Conservation (phyloP, 108 stramenopile genomes). For the Licmophora abbreviata region DNA sequence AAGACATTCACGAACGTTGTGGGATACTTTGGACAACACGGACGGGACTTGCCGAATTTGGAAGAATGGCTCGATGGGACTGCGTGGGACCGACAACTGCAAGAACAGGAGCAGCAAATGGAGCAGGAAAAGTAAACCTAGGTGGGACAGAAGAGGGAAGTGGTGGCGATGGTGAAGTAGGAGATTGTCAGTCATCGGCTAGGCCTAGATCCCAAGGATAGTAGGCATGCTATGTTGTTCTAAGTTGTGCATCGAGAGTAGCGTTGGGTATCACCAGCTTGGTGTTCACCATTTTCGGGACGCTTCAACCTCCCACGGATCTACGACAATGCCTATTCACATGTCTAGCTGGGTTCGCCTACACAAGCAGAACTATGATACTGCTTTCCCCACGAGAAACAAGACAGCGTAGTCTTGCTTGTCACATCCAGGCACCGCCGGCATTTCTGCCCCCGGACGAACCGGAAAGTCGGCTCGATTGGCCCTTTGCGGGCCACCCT, state of each 20-base stretch:
- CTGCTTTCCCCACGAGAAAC: slow-evolving; percentile 35
- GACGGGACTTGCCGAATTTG: slow-evolving; percentile 42
- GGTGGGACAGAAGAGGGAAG: too few relatives aligned
- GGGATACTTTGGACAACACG: slow-evolving; percentile 67
- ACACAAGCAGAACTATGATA: too few relatives aligned
- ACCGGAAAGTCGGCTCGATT: slow-evolving; percentile 49
- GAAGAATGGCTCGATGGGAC: slow-evolving; percentile 13
- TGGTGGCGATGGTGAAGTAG: too few relatives aligned
- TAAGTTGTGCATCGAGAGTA: too few relatives aligned
- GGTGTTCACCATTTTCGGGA: too few relatives aligned
- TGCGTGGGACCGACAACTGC: not conserved
- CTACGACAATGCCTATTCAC: too few relatives aligned
- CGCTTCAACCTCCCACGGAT: too few relatives aligned
- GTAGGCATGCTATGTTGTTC: too few relatives aligned
- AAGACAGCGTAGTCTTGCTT: slow-evolving; percentile 65
- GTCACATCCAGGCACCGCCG: slow-evolving; percentile 30
- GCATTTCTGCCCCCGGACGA: slow-evolving; percentile 55
- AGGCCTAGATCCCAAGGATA: too few relatives aligned
- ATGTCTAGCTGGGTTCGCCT: too few relatives aligned
- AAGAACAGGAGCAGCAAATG: not conserved
- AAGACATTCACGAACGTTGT: slow-evolving; percentile 64
- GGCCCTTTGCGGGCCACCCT: slow-evolving; percentile 30
- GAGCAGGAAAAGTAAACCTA: not conserved
- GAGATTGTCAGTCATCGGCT: too few relatives aligned
- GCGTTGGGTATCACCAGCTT: too few relatives aligned